A percentile compares a stretch with the other conserved stretches of the same genome.
Conservation (phyloP, 169 alveolate genomes). For the Cryptosporidium tyzzeri region DNA sequence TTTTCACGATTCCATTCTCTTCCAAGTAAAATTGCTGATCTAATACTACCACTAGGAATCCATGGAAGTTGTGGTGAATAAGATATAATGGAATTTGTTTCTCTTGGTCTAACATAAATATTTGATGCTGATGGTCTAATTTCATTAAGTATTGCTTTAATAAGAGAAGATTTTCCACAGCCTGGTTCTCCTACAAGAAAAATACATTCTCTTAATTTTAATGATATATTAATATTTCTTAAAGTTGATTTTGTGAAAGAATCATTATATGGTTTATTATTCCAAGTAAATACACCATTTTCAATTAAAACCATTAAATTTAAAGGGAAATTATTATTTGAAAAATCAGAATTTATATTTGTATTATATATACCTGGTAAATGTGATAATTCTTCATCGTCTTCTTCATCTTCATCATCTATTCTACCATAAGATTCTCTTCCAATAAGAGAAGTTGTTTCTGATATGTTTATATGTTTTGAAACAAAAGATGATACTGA, state of each 20-base stretch:
- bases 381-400: background rate
- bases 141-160: slow-evolving; percentile 81
- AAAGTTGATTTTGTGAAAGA: slow-evolving; percentile 24
- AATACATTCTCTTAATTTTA: slow-evolving; percentile 44
- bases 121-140: slow-evolving; percentile 78
- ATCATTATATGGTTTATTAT: background rate
- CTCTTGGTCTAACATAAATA: slow-evolving; percentile 75
- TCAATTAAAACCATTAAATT: slow-evolving; percentile 7
- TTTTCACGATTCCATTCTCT: slow-evolving; percentile 79
- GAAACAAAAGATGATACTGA: background rate
- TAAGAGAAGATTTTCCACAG: slow-evolving; percentile 86
- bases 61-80: slow-evolving; percentile 86
- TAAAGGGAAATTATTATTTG: background rate
- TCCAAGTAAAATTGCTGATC: slow-evolving; percentile 86
- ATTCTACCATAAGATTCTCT: background rate
- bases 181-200: slow-evolving; percentile 82
- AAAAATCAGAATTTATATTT: background rate
- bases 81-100: slow-evolving; percentile 77
- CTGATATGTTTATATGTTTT: slow-evolving; percentile 1
- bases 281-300: slow-evolving; percentile 59
- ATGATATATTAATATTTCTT: slow-evolving; percentile 15
- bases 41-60: slow-evolving; percentile 85
- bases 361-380: background rate
- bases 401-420: background rate
- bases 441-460: slow-evolving; percentile 4